Evolutionary conservation across 108 stramenopile genomes (phyloP), one percentile per base, ranked within the genome.

Genomic region (Epithemia pelagica): DNA sequence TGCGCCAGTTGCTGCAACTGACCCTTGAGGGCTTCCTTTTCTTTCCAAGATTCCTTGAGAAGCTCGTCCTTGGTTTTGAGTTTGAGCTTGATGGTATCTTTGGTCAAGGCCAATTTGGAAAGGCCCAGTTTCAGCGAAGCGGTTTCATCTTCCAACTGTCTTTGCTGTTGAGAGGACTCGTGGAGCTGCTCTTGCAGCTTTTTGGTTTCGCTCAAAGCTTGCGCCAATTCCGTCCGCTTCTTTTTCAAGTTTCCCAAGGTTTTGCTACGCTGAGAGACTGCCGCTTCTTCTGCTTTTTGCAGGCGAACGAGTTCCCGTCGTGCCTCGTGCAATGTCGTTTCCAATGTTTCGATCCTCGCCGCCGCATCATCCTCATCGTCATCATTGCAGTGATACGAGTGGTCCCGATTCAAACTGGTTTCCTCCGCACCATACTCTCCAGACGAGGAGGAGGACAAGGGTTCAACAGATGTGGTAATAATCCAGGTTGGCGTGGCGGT

Each of bases 61-160:
- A 56, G n/a, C 10, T 66, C 65, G 26, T 66, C 21, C 30, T 66
- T 26, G 54, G 52, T 66, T 7, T 51, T 37, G n/a, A 66, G 65
- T 51, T 66, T 66, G 65, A 52, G 46, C 7, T 24, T 54, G 2
- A 66, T 15, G 25, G 46, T 31, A 25, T 66, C 65, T 7, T 51
- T 37, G 26, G 54, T 18, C 21, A 51, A 25, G 29, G 65, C 33
- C 23, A 66, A 5, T 5, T 66, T 66, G 28, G 24, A 25, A 19
- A 66, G 26, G 54, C 65, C 65, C 27, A 2, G 21, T 7, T 30
- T 37, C 24, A 66, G 54, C 2, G 65, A 66, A n/a, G 52, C 62
- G 62, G 20, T 63, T 24, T 33, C 32, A 1, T 32, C 30, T 21
- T 24, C 29, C 2, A 33, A 32, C 30, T 3, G 24, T 23, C 2